Conservation (phyloP, 2,329 filamentous ascomycete species). For the Colletotrichum sp. region DNA sequence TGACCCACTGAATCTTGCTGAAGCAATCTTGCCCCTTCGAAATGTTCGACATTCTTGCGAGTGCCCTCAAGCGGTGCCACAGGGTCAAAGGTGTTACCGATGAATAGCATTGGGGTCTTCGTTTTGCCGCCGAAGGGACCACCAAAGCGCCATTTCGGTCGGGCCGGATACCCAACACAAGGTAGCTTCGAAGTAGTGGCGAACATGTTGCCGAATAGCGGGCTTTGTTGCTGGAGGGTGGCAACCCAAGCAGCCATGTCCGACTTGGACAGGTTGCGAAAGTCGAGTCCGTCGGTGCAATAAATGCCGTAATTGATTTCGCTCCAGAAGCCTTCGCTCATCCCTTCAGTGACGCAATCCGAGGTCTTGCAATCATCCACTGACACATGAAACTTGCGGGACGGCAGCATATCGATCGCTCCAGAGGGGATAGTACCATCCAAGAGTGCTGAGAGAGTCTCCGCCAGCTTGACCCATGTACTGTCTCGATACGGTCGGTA, state of each 20-base stretch:
- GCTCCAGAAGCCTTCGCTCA: background rate
- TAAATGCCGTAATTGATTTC: slow-evolving; percentile 25
- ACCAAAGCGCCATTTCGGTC: slow-evolving; percentile 42
- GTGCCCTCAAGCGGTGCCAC: background rate
- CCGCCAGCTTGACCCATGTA: background rate
- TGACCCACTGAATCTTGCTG: background rate
- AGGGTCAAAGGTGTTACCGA: background rate
- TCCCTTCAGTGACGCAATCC: background rate
- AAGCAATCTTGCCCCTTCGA: background rate
- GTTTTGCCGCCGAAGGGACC: slow-evolving; percentile 30
- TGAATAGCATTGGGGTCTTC: background rate
- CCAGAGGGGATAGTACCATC: background rate
- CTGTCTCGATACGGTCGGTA: background rate
- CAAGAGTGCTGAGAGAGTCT: background rate
- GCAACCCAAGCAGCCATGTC: slow-evolving; percentile 34
- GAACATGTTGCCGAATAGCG: background rate
- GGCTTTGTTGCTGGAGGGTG: slow-evolving; percentile 22
- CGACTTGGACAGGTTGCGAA: slow-evolving; percentile 21
- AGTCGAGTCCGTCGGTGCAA: slow-evolving; percentile 38
- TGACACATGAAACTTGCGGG: background rate
- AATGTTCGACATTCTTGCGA: background rate
- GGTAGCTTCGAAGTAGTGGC: slow-evolving; percentile 23
- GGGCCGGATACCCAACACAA: slow-evolving; percentile 42
- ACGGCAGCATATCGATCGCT: background rate
- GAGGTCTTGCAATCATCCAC: background rate